Conservation (phyloP, 495 filamentous ascomycete species). For the Choiromyces venosus region DNA sequence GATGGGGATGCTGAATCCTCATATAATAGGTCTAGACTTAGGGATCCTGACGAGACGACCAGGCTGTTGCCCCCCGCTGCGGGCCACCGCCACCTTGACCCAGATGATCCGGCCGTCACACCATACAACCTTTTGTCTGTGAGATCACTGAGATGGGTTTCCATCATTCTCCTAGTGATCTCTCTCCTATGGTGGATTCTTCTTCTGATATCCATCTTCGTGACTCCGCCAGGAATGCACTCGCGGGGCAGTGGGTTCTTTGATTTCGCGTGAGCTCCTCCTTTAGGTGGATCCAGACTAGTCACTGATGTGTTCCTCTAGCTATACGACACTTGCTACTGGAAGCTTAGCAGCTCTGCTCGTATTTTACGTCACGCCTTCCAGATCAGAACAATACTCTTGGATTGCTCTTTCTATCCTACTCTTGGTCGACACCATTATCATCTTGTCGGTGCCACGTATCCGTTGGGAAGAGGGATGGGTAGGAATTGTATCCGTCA, state of each 20-base stretch:
- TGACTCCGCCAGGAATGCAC: constrained; percentile 78
- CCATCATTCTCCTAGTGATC: constrained; percentile 64
- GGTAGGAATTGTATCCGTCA: constrained; percentile 77
- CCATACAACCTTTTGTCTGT: constrained; percentile 94
- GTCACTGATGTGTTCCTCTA: background rate
- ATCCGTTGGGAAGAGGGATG: constrained; percentile 79
- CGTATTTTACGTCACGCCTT: constrained; percentile 79
- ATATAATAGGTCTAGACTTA: constrained; percentile 25
- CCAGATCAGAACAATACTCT: constrained; percentile 64
- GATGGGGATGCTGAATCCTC: constrained; percentile 33
- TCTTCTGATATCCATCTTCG: constrained; percentile 76
- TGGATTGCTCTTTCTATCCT: constrained; percentile 61
- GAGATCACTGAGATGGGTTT: constrained; percentile 66
- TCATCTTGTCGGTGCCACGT: constrained; percentile 66
- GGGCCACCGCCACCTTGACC: constrained; percentile 58
- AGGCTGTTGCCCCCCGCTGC: constrained; percentile 60
- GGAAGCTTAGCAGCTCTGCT: constrained; percentile 70
- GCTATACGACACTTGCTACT: constrained; percentile 64
- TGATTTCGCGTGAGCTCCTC: constrained; percentile 53
- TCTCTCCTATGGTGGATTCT: constrained; percentile 88
- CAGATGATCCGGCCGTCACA: constrained; percentile 94
- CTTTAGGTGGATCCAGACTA: background rate
- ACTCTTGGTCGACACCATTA: constrained; percentile 70
- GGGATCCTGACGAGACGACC: constrained; percentile 64
- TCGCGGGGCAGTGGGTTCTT: constrained; percentile 87